A percentile compares a stretch with the other conserved stretches of the same genome.
phyloP scores from a whole-genome alignment of 2,329 filamentous ascomycete genomes.

The Monascus ruber region DNA sequence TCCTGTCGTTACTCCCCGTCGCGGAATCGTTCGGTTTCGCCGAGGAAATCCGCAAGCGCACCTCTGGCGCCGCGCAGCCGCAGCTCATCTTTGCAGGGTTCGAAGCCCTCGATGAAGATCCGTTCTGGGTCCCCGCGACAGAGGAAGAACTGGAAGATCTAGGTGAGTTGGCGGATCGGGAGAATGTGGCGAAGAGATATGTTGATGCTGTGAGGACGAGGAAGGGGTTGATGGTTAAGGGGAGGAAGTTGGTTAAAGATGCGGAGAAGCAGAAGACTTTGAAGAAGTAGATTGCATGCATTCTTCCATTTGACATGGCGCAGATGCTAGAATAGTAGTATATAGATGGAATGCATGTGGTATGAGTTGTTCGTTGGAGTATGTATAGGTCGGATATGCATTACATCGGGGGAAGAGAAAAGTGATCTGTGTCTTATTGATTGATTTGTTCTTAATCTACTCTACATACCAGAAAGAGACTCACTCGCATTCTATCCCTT shows the following conservation, averaged over 20 bases:
- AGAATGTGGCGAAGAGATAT: slow-evolving; percentile 94
- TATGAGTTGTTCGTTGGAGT: no score
- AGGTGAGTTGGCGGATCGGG: slow-evolving; percentile 81
- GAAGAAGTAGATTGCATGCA: slow-evolving; percentile 38
- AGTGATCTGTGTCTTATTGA: no score
- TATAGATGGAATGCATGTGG: no score
- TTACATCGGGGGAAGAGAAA: no score
- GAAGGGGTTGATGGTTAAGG: slow-evolving; percentile 80
- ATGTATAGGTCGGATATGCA: no score
- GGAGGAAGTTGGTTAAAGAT: slow-evolving; percentile 60
- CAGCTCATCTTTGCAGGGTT: slow-evolving; percentile 91
- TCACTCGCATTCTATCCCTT: no score
- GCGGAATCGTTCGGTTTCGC: slow-evolving; percentile 93
- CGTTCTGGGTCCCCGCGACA: slow-evolving; percentile 93
- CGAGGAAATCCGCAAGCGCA: slow-evolving; percentile 92
- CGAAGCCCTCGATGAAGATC: slow-evolving; percentile 87
- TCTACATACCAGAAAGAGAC: no score
- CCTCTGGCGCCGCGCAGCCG: slow-evolving; percentile 77
- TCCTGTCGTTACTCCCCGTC: slow-evolving; percentile 75
- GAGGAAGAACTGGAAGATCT: slow-evolving; percentile 95
- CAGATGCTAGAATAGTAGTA: no score
- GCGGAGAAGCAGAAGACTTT: slow-evolving; percentile 83
- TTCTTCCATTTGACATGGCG: not conserved
- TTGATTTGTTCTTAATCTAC: no score
- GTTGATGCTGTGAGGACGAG: slow-evolving; percentile 77